Evolutionary conservation across 345 rosid species (phyloP), one percentile per base, ranked within the genome.

Genomic region (Pistacia vera): DNA sequence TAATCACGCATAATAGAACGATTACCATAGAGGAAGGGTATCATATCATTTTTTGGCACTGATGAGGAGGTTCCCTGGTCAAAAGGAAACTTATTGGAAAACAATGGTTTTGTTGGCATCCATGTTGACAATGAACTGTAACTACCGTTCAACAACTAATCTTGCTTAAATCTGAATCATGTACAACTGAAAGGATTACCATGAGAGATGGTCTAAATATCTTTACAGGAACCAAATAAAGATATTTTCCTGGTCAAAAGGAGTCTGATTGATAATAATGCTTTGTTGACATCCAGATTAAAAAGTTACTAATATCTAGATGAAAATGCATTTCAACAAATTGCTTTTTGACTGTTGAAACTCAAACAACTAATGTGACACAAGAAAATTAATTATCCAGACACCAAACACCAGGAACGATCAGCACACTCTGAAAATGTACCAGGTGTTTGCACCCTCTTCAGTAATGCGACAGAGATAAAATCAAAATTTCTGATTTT

Each of bases 91-190:
- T 58, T 9, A 65, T 17, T 30, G 60, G 17, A 54, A 16, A 33
- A 55, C 33, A 18, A 9, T 69, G 46, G 20, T 69, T 52, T 69
- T 55, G 63, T 70, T 35, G 38, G 33, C 52, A 70, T 56, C 52
- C 63, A 70, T 1, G 11, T 70, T 8, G 35, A 46, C 38, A 41
- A 35, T n/a, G 44, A 38, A 36, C 18, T 11, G 46, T 70, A 36
- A 70, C 63, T 41, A 7, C 73, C 22, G 46, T 30, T 68, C 38
- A 52, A 62, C 52, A 51, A 60, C 49, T 62, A 70, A 70, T 38
- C 63, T 70, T 18, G 38, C 63, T 56, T 36, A 56, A 11, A 36
- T 25, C 73, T 70, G 57, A 70, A 70, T 22, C 28, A 56, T 22
- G 22, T 12, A 35, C 38, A 38, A 70, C 8, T 20, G 18, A 58